These are phyloP conservation scores for Cyberlindnera samutprakarnensis DNA, from an alignment of 805 yeast species.

Conservation along the genomic window DNA sequence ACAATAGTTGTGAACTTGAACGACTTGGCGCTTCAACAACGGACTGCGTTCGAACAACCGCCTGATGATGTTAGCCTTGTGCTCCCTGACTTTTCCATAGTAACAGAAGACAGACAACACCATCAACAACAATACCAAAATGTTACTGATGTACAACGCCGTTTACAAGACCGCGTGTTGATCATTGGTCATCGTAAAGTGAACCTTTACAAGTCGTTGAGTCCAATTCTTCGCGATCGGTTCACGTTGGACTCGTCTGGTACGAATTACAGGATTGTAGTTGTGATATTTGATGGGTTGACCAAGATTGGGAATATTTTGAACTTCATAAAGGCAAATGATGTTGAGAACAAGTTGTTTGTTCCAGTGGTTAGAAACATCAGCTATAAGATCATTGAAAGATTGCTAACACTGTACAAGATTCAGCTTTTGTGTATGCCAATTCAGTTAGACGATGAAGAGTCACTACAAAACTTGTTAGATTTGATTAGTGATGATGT, in stretches of 20 bases:
- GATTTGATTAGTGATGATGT: constrained; percentile 16
- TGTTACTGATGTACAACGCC: not conserved
- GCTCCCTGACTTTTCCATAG: constrained; percentile 13
- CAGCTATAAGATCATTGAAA: constrained; percentile 13
- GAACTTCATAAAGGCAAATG: constrained; percentile 17
- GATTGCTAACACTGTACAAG: constrained; percentile 12
- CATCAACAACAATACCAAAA: not conserved
- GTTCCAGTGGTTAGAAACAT: constrained; percentile 21
- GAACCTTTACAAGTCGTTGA: constrained; percentile 13
- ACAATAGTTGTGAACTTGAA: constrained; percentile 21
- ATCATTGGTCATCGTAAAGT: constrained; percentile 21
- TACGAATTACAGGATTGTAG: constrained; percentile 12
- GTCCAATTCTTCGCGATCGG: constrained; percentile 6
- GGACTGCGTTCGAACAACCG: constrained; percentile 1
- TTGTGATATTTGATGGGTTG: constrained; percentile 22
- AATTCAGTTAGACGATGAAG: constrained; percentile 14
- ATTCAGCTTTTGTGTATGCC: constrained; percentile 20
- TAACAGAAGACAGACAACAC: not conserved
- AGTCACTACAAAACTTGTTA: constrained; percentile 14
- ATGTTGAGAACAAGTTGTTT: constrained; percentile 9
- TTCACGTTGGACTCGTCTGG: constrained; percentile 17
- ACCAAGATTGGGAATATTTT: constrained; percentile 23
- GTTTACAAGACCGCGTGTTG: constrained; percentile 11
- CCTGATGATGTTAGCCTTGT: constrained; percentile 11
- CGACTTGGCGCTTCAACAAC: constrained; percentile 6